A percentile compares a stretch with the other conserved stretches of the same genome.
Conservation (phyloP, 164 flowering plant species). For the Saururus chinensis region DNA sequence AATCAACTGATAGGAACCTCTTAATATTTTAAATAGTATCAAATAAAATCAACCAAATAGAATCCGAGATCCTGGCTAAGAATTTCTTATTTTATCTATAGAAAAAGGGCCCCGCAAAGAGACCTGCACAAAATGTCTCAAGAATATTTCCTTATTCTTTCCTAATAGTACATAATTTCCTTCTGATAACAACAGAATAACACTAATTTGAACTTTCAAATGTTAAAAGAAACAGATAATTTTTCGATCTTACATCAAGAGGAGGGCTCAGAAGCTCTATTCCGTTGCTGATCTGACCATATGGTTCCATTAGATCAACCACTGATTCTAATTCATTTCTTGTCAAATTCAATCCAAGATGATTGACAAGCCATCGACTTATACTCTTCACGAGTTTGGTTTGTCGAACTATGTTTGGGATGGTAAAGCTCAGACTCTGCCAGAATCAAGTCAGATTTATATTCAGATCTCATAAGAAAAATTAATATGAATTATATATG, state of each 20-base stretch:
- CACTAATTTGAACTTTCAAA: background rate
- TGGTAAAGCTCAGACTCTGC: constrained; percentile 52
- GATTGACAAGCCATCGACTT: constrained; percentile 67
- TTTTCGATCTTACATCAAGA: constrained; percentile 59
- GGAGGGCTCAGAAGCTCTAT: constrained; percentile 76
- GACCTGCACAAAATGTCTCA: no score
- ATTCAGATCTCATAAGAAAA: background rate
- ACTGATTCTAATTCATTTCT: constrained; percentile 72
- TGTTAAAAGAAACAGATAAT: background rate
- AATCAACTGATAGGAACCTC: no score
- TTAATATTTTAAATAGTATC: no score
- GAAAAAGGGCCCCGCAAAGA: no score
- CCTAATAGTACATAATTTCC: no score
- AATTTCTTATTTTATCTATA: no score
- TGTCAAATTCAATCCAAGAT: constrained; percentile 73
- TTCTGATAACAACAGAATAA: no score
- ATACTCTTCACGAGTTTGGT: constrained; percentile 41
- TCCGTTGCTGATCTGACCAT: constrained; percentile 87
- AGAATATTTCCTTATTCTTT: no score
- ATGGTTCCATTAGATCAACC: constrained; percentile 93
- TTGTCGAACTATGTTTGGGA: constrained; percentile 64
- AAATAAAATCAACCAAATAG: no score
- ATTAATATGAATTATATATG: no score
- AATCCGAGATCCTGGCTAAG: no score
- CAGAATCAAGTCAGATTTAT: background rate